These are phyloP conservation scores for Brettanomyces naardenensis DNA, from an alignment of 805 yeast genomes.

Conservation along the genomic window DNA sequence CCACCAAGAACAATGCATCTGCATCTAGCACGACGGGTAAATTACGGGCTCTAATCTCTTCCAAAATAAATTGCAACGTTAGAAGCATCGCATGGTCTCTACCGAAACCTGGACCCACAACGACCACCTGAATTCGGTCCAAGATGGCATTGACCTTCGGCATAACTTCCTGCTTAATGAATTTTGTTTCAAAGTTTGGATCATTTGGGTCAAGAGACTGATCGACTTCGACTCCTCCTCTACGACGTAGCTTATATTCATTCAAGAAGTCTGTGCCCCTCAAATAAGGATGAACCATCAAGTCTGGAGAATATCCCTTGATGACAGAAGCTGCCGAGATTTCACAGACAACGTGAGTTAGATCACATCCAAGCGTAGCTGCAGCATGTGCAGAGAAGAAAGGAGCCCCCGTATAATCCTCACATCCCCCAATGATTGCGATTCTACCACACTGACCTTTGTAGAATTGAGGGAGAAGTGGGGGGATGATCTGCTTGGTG, in stretches of 20 bases:
- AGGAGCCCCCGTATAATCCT: conserved; percentile 97
- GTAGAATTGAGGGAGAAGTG: conserved; percentile 60
- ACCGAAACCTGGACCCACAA: conserved; percentile 93
- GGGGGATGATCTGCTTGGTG: conserved; percentile 61
- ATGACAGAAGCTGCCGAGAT: conserved; percentile 68
- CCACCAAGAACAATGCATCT: conserved; percentile 69
- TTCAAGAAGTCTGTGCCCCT: conserved; percentile 33
- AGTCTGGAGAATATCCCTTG: conserved; percentile 82
- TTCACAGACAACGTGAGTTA: conserved; percentile 88
- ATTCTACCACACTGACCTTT: conserved; percentile 90
- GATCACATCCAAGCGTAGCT: conserved; percentile 78
- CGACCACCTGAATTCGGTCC: conserved; percentile 67
- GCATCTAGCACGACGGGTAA: conserved; percentile 85
- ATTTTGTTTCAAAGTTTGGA: conserved; percentile 16
- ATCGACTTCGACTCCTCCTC: conserved; percentile 6
- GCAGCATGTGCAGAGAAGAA: conserved; percentile 83
- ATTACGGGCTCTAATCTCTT: conserved; percentile 44
- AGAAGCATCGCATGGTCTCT: conserved; percentile 64
- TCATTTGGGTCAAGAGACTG: conserved; percentile 3
- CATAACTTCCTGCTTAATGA: conserved; percentile 38
- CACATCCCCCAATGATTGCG: conserved; percentile 88
- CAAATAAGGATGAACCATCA: conserved; percentile 94
- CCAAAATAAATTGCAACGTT: conserved; percentile 49
- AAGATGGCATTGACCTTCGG: conserved; percentile 51
- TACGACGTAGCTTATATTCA: conserved; percentile 9